These are phyloP conservation scores for Neocallimastix lanati DNA, from an alignment of 192 early-diverging fungal species.

Conservation along the genomic window DNA sequence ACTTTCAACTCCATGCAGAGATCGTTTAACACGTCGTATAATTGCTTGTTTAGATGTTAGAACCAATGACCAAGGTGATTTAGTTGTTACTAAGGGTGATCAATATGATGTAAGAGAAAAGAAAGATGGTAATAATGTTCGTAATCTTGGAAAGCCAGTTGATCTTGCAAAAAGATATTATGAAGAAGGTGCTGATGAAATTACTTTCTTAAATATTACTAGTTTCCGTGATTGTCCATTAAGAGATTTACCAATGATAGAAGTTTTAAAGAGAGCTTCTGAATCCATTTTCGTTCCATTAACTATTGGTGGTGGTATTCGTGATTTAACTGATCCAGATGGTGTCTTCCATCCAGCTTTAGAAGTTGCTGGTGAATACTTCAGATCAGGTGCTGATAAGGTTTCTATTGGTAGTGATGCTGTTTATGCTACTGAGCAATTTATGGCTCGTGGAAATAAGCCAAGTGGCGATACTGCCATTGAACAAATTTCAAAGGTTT, in stretches of 20 bases:
- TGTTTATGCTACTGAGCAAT: constrained; percentile 90
- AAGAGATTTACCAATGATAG: constrained; percentile 83
- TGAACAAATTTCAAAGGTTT: constrained; percentile 81
- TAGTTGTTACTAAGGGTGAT: constrained; percentile 99
- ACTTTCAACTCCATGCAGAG: constrained; percentile 5
- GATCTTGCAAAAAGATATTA: constrained; percentile 82
- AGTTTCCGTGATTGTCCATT: constrained; percentile 86
- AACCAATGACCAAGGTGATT: constrained; percentile 86
- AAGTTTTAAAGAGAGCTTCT: constrained; percentile 70
- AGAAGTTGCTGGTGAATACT: constrained; percentile 97
- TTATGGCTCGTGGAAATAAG: constrained; percentile 25
- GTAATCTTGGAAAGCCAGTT: constrained; percentile 95
- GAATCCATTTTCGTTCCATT: constrained; percentile 95
- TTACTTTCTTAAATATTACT: constrained; percentile 97
- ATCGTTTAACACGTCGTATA: constrained; percentile 67
- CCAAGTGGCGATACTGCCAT: constrained; percentile 66
- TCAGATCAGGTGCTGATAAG: constrained; percentile 97
- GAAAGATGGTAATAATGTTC: constrained; percentile 37
- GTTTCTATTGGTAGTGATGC: constrained; percentile 98
- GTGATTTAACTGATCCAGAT: constrained; percentile 74
- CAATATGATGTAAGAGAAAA: constrained; percentile 94
- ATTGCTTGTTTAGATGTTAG: constrained; percentile 96
- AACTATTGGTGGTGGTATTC: constrained; percentile 96
- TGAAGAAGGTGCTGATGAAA: constrained; percentile 91
- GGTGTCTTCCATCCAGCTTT: constrained; percentile 55